A percentile compares a stretch with the other conserved stretches of the same genome.
These are phyloP conservation scores for Phytophthora pisi DNA, from an alignment of 352 stramenopile species.

Conservation along the genomic window DNA sequence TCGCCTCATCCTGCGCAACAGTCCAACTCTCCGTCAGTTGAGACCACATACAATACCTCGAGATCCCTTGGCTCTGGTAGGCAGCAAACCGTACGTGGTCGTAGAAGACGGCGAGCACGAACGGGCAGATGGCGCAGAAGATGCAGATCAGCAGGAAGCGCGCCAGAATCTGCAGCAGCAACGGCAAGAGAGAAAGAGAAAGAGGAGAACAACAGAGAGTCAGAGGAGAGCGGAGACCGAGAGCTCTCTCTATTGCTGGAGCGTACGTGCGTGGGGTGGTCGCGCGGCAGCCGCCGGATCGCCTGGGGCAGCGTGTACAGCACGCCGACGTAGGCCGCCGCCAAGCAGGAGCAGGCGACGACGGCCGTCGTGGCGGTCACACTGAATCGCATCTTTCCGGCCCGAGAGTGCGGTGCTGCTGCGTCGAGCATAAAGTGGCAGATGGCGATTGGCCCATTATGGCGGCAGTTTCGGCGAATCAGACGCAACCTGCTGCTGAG, in stretches of 20 bases:
- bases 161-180: conserved; percentile 69
- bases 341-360: conserved; percentile 82
- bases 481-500: neutral
- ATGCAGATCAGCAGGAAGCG: conserved; percentile 90
- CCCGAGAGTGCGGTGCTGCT: neutral
- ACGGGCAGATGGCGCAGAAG: conserved; percentile 83
- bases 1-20: conserved; percentile 64
- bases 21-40: conserved; percentile 3
- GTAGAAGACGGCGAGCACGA: conserved; percentile 83
- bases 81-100: conserved; percentile 58
- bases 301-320: conserved; percentile 81
- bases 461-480: conserved; percentile 24
- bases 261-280: conserved; percentile 85
- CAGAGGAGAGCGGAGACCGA: neutral
- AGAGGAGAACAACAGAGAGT: neutral
- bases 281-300: conserved; percentile 77
- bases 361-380: conserved; percentile 69
- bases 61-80: no score
- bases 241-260: neutral
- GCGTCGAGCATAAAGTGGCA: conserved; percentile 39
- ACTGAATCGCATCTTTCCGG: conserved; percentile 79
- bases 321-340: conserved; percentile 83
- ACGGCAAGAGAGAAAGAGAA: neutral
- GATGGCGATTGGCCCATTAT: conserved; percentile 36
- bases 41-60: neutral